Evolutionary conservation across 2,329 filamentous ascomycete species (phyloP).

Genomic region (Dryadomyces quercivorus): DNA sequence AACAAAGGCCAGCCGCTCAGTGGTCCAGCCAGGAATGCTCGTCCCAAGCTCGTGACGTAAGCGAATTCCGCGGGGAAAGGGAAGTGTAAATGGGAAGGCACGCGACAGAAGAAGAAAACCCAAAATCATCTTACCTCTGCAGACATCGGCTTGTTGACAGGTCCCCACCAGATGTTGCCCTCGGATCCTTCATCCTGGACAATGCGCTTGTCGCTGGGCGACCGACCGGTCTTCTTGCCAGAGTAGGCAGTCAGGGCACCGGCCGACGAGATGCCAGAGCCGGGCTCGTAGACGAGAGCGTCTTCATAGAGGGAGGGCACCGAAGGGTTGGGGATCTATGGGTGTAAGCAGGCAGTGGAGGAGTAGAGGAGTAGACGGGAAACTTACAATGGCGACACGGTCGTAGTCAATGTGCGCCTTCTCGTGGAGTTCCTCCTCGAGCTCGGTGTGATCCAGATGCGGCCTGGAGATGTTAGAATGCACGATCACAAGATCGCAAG

Average conservation of each 20-base stretch:
- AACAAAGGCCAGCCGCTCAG: too few relatives aligned
- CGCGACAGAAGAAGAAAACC: background rate
- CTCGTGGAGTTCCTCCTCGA: conserved; percentile 95
- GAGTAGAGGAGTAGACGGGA: background rate
- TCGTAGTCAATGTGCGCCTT: conserved; percentile 99
- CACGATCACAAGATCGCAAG: background rate
- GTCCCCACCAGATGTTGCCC: conserved; percentile 96
- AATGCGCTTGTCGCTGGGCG: conserved; percentile 93
- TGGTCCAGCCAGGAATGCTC: background rate
- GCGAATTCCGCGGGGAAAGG: background rate
- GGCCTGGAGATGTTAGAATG: conserved; percentile 43
- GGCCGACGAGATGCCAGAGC: conserved; percentile 90
- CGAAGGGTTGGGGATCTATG: conserved; percentile 76
- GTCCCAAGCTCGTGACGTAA: background rate
- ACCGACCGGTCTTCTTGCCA: conserved; percentile 94
- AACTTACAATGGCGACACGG: conserved; percentile 85
- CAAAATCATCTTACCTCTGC: conserved; percentile 62
- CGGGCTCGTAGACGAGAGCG: conserved; percentile 92
- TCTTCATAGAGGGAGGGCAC: conserved; percentile 97
- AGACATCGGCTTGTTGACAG: conserved; percentile 98
- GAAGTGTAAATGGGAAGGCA: background rate
- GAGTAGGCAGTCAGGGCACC: conserved; percentile 96
- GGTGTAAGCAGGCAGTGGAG: conserved; percentile 9
- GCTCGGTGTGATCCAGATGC: conserved; percentile 73
- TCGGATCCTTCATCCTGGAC: conserved; percentile 85